A percentile compares a stretch with the other conserved stretches of the same genome.
These are phyloP conservation scores for Podosphaera fusca DNA, from an alignment of 2,329 filamentous ascomycete species.

Conservation along the genomic window DNA sequence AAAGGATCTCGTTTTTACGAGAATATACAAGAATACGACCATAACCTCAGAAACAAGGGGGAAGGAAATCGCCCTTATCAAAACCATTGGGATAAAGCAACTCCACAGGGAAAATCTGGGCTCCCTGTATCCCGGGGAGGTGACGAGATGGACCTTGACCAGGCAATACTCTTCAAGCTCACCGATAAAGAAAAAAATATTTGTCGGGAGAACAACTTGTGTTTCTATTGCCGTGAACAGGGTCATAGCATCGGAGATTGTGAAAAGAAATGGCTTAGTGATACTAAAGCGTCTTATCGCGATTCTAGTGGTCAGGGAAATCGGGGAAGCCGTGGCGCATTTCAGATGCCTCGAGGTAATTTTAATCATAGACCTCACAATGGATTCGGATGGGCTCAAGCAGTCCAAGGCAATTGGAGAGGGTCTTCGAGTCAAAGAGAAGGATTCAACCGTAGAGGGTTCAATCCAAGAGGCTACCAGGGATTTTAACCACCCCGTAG, in stretches of 20 bases:
- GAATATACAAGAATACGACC: no score
- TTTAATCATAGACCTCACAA: no score
- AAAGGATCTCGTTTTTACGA: no score
- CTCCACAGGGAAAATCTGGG: no score
- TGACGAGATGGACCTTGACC: no score
- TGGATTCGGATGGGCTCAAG: neutral
- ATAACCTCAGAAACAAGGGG: no score
- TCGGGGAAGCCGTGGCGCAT: neutral
- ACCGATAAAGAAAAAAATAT: no score
- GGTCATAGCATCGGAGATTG: neutral
- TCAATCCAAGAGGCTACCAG: neutral
- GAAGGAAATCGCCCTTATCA: no score
- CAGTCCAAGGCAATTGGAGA: neutral
- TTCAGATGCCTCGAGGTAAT: neutral
- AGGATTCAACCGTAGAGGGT: neutral
- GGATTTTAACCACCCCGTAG: neutral
- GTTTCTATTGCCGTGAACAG: neutral
- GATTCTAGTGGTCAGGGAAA: neutral
- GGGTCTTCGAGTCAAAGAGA: neutral
- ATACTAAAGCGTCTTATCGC: neutral
- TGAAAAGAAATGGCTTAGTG: neutral
- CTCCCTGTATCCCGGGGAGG: no score
- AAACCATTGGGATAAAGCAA: no score
- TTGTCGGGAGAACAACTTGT: neutral
- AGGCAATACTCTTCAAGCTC: no score